Evolutionary conservation across 805 yeast species (phyloP).

Genomic region (Torulaspora indica): DNA sequence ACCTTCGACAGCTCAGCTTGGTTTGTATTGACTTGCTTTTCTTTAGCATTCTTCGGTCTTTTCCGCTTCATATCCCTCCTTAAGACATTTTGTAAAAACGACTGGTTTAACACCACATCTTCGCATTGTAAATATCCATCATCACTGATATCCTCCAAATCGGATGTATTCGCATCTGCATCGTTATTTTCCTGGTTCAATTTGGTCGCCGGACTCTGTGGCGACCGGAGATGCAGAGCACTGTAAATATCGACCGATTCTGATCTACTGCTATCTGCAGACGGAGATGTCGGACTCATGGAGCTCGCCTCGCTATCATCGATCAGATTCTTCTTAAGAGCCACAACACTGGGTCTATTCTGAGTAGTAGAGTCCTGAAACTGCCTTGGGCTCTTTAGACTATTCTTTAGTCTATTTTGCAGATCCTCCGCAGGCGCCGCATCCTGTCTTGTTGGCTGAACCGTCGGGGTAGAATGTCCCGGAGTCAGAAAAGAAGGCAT

Average conservation of each 20-base stretch:
- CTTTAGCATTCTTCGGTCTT: conserved; percentile 12
- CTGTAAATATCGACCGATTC: conserved; percentile 8
- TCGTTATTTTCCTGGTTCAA: conserved; percentile 1
- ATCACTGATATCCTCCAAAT: conserved; percentile 13
- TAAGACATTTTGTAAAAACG: conserved; percentile 18
- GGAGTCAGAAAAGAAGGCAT: conserved; percentile 18
- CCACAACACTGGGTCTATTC: conserved; percentile 19
- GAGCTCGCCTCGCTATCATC: conserved; percentile 13
- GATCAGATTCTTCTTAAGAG: conserved; percentile 22
- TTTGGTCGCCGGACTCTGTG: not conserved
- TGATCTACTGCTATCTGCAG: conserved; percentile 5
- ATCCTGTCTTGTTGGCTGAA: conserved; percentile 22
- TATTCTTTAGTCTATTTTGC: conserved; percentile 1
- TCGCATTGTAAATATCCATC: conserved; percentile 21
- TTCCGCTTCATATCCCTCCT: conserved; percentile 27
- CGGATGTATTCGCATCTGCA: conserved; percentile 10
- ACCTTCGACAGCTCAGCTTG: conserved; percentile 2
- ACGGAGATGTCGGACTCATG: conserved; percentile 5
- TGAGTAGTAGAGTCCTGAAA: conserved; percentile 1
- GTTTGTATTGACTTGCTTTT: conserved; percentile 1
- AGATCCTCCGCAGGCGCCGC: conserved; percentile 15
- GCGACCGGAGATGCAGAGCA: conserved; percentile 3
- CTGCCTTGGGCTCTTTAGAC: not conserved
- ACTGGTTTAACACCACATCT: conserved; percentile 23
- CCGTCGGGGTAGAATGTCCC: conserved; percentile 25